Base-by-base conservation (phyloP, 352 stramenopile species). In the Achlya hypogyna region DNA sequence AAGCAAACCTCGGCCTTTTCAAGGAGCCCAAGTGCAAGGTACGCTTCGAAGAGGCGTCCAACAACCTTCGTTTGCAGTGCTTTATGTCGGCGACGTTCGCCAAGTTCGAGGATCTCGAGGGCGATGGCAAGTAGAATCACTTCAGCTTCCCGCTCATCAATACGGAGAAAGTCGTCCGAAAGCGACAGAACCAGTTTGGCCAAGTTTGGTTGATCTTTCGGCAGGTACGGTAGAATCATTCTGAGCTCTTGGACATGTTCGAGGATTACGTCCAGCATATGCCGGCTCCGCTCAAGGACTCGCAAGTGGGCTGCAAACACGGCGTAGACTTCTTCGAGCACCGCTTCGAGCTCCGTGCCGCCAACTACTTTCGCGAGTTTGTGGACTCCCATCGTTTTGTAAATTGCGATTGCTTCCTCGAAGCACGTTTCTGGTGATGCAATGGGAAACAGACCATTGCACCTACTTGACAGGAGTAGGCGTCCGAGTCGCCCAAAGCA, bases 221-320 rank as follows among this genome's bases (percentile, higher is more conserved):
- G 54, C 14, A 64, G 20, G 35, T 52, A 64, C 35, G 54, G 54
- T 5, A 64, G 45, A 27, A 64, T 14, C 54, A 64, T 64, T 14
- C 54, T 20, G 22, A 64, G 14, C 3, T 64, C 54, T 25, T 64
- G 35, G 27, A 64, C 52, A 27, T 64, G 35, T 27, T 51, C 2
- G 31, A 64, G 1, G 16, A 64, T 64, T 23, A 34, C 35, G 35
- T 51, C 54, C 12, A 64, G 14, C 12, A n/a, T 18, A 10, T n/a
- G 38, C 18, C 35, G 27, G 3, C 10, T 25, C 22, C 35, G 18
- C 22, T 23, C 18, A 9, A 59, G 23, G 23, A 34, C 35, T 16
- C 9, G 20, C 32, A 64, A 51, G n/a, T 64, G 54, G 5, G 35
- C 54, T 25, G 23, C 35, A 35, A 64, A 64, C 9, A 38, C 54